Evolutionary conservation across 2,329 filamentous ascomycete genomes (phyloP).

Genomic region (Stachybotrys elegans): DNA sequence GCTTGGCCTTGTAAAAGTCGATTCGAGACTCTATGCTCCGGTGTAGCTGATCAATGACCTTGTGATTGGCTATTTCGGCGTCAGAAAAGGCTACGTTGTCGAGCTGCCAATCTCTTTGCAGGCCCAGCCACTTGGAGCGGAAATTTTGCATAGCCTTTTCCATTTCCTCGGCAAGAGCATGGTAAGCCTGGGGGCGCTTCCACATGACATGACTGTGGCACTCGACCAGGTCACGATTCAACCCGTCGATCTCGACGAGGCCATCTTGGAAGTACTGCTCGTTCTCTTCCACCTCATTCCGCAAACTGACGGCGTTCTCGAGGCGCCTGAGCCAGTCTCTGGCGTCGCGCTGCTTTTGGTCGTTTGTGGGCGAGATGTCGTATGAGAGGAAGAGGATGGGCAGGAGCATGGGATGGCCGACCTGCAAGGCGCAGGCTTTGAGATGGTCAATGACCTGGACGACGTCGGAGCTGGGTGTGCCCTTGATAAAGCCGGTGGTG

Average conservation of each 20-base stretch:
- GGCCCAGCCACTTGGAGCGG: slow-evolving; percentile 17
- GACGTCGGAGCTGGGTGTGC: slow-evolving; percentile 53
- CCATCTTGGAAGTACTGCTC: slow-evolving; percentile 50
- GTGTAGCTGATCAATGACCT: slow-evolving; percentile 40
- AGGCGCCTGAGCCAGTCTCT: slow-evolving; percentile 57
- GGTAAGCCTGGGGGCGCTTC: slow-evolving; percentile 58
- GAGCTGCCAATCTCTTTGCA: slow-evolving; percentile 4
- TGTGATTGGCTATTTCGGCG: slow-evolving; percentile 21
- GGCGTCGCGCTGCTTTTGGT: slow-evolving; percentile 58
- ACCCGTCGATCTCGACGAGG: slow-evolving; percentile 51
- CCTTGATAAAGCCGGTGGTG: slow-evolving; percentile 58
- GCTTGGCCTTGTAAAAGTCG: slow-evolving; percentile 57
- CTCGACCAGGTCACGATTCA: slow-evolving; percentile 59
- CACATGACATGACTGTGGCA: slow-evolving; percentile 58
- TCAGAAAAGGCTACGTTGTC: slow-evolving; percentile 12
- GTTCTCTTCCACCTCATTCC: slow-evolving; percentile 52
- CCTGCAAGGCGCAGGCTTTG: slow-evolving; percentile 40
- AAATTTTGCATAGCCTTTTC: slow-evolving; percentile 42
- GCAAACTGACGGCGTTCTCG: slow-evolving; percentile 57
- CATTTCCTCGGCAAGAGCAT: slow-evolving; percentile 46
- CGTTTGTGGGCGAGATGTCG: slow-evolving; percentile 50
- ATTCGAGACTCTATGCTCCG: slow-evolving; percentile 47
- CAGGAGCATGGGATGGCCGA: slow-evolving; percentile 54
- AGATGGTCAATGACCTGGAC: slow-evolving; percentile 44
- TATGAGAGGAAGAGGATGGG: slow-evolving; percentile 54